Evolutionary conservation across 1,284 basidiomycete genomes (phyloP), one percentile per base, ranked within the genome.

Genomic region (Leccinum solheimii): DNA sequence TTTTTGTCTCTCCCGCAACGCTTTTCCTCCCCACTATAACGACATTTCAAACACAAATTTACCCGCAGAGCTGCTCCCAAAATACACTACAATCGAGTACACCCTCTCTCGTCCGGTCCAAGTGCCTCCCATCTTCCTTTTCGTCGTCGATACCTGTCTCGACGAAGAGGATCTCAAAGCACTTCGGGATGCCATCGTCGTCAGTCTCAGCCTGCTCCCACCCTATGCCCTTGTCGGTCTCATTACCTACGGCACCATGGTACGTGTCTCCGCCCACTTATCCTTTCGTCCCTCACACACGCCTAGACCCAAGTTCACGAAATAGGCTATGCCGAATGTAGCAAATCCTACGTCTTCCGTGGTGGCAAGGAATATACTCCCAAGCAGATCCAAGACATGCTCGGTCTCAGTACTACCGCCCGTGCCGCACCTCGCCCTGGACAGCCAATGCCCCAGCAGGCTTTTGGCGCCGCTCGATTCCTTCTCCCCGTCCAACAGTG

Each of bases 41-140:
- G 97, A 99, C 77, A 97, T 99, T 69, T 95, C 95, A 63, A 94
- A 92, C 79, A 97, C 94, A 66, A 98, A 98, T 77, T 85, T 98
- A 26, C 97, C 97, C 52, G 92, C 95, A 21, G 97, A 99, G 78
- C 85, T 99, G 30, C 78, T 98, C 51, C 96, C 97, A 72, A 97
- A 98, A 80, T 98, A 98, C 84, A 98, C 97, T 53, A 99, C 97
- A 16, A 98, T 99, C 79, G 97, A 99, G 80, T 98, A 99, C 81
- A 98, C 96, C 10, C 90, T 99, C 56, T 86, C 91, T 49, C 88
- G 97, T 59, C 91, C 94, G 11, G 94, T 91, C 10, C 94, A 91
- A 69, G 90, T 97, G 58, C 96, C 96, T 1, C 97, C 97, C 62
- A 86, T 98, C 77, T 98, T 99, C 83, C 83, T 99, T 59, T 98